Percentiles rank a stretch among this genome's conserved stretches.
Conservation (phyloP, 192 early-diverging fungal genomes). For the Coemansia sp. region DNA sequence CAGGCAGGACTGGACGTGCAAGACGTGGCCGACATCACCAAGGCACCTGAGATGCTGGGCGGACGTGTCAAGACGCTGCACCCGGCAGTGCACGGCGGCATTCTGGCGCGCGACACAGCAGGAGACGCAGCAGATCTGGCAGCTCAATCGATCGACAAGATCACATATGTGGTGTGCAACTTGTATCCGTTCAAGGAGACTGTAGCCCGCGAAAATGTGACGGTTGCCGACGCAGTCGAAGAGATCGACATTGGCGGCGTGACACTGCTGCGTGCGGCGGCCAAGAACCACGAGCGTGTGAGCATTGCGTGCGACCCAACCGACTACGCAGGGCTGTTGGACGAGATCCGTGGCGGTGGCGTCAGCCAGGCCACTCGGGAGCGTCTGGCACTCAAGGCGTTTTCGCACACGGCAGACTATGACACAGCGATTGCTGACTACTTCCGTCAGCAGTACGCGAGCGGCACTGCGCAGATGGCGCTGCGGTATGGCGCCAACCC, state of each 20-base stretch:
- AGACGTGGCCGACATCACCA: slow-evolving; percentile 97
- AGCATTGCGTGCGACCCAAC: slow-evolving; percentile 89
- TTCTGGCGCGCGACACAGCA: slow-evolving; percentile 84
- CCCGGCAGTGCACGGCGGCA: slow-evolving; percentile 97
- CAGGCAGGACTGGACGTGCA: slow-evolving; percentile 84
- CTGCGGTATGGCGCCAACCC: slow-evolving; percentile 98
- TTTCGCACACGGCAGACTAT: slow-evolving; percentile 94
- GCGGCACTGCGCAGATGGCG: slow-evolving; percentile 70
- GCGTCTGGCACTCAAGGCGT: slow-evolving; percentile 89
- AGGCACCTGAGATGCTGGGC: slow-evolving; percentile 98
- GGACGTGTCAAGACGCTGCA: slow-evolving; percentile 99
- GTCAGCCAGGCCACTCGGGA: slow-evolving; percentile 74
- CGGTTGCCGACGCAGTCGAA: slow-evolving; percentile 92
- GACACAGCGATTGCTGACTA: slow-evolving; percentile 93
- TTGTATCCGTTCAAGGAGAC: slow-evolving; percentile 98
- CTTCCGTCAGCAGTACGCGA: slow-evolving; percentile 90
- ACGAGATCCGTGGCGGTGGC: slow-evolving; percentile 67
- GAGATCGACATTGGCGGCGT: slow-evolving; percentile 99
- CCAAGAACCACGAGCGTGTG: slow-evolving; percentile 97
- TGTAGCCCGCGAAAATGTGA: slow-evolving; percentile 82
- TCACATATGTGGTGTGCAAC: slow-evolving; percentile 96
- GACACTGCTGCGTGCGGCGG: slow-evolving; percentile 94
- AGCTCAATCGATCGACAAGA: slow-evolving; percentile 85
- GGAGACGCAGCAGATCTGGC: slow-evolving; percentile 85
- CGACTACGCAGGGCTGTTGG: slow-evolving; percentile 81